These are phyloP conservation scores for Cyclotella baltica DNA, from an alignment of 108 stramenopile species.

Conservation along the genomic window DNA sequence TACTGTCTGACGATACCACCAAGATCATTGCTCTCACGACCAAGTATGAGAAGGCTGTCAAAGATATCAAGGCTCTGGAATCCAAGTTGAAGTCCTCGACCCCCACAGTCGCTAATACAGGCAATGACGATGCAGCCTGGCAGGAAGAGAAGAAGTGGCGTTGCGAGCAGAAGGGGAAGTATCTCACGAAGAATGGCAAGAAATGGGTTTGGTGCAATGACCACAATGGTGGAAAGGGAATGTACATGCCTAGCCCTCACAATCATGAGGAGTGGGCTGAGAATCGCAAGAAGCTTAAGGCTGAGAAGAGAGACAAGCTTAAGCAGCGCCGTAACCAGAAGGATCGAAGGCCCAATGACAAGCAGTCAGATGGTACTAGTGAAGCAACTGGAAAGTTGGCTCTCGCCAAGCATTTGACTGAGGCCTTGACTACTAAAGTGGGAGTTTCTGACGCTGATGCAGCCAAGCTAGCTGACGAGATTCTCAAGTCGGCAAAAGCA, in stretches of 20 bases:
- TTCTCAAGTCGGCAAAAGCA: background rate
- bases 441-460: background rate
- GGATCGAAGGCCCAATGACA: background rate
- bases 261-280: conserved; percentile 14
- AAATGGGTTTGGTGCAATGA: conserved; percentile 13
- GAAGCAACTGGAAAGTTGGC: background rate
- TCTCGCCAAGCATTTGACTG: background rate
- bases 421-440: background rate
- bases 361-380: too few species aligned
- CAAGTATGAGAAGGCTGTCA: too few species aligned
- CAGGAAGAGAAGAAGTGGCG: background rate
- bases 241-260: conserved; percentile 22
- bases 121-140: background rate
- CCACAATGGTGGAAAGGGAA: conserved; percentile 3
- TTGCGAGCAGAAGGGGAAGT: background rate
- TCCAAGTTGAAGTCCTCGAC: too few species aligned
- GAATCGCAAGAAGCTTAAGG: background rate
- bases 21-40: too few species aligned
- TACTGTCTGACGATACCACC: background rate
- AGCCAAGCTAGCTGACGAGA: background rate
- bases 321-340: background rate
- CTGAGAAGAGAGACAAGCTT: background rate
- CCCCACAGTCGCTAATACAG: too few species aligned
- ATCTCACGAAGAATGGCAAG: background rate
- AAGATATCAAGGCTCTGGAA: too few species aligned